Percentiles rank a stretch among this genome's conserved stretches.
Conservation (phyloP, 2,329 filamentous ascomycete genomes). For the Cryphonectria radicalis region DNA sequence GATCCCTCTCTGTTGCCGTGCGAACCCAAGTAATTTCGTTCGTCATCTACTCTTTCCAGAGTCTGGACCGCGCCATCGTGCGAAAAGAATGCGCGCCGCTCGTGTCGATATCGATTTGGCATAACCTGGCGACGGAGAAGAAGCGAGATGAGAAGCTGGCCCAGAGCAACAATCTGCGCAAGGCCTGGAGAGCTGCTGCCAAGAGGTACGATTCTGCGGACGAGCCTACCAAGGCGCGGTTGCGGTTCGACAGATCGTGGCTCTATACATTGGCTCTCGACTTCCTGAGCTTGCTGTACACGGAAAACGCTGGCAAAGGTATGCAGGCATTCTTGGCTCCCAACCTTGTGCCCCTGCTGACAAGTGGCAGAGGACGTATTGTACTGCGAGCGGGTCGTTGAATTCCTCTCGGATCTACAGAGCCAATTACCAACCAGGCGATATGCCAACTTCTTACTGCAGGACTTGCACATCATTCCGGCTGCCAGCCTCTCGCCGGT, state of each 20-base stretch:
- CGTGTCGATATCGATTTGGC: slow-evolving; percentile 94
- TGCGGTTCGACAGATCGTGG: slow-evolving; percentile 94
- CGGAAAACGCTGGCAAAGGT: slow-evolving; percentile 53
- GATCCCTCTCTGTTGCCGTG: slow-evolving; percentile 66
- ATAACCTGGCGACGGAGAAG: slow-evolving; percentile 81
- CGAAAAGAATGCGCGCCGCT: slow-evolving; percentile 95
- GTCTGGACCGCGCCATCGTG: slow-evolving; percentile 83
- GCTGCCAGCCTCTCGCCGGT: slow-evolving; percentile 78
- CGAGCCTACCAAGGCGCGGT: slow-evolving; percentile 73
- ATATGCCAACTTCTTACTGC: slow-evolving; percentile 87
- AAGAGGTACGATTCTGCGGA: slow-evolving; percentile 90
- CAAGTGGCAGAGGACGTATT: slow-evolving; percentile 61
- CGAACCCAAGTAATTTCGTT: slow-evolving; percentile 87
- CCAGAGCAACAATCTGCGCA: slow-evolving; percentile 74
- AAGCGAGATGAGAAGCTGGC: slow-evolving; percentile 75
- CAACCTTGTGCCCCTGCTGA: slow-evolving; percentile 32
- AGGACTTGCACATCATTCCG: slow-evolving; percentile 82
- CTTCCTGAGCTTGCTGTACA: slow-evolving; percentile 77
- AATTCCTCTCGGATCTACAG: slow-evolving; percentile 87
- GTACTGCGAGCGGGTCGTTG: slow-evolving; percentile 92
- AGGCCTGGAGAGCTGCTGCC: slow-evolving; percentile 85
- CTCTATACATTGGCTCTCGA: slow-evolving; percentile 84
- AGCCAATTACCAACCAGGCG: slow-evolving; percentile 92
- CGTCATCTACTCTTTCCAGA: slow-evolving; percentile 90
- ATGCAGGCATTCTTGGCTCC: slow-evolving; percentile 31